These are phyloP conservation scores for Clohesyomyces aquaticus DNA, from an alignment of 495 filamentous ascomycete species.

Conservation along the genomic window DNA sequence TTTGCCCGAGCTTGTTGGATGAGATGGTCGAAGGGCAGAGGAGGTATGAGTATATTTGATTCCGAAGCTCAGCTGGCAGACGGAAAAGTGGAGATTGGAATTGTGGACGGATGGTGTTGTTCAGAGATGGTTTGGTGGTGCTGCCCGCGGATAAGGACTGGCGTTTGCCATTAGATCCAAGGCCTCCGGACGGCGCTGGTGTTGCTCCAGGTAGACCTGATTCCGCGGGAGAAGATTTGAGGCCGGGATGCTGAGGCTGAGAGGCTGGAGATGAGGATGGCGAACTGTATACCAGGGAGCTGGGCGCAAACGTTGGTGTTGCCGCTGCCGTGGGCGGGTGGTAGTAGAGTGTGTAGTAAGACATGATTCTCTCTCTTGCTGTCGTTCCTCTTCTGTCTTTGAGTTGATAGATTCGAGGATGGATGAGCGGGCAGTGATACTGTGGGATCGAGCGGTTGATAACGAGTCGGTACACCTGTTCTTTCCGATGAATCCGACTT, in stretches of 20 bases:
- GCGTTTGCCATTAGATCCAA: slow-evolving; percentile 4
- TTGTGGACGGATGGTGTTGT: background rate
- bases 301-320: too few species aligned
- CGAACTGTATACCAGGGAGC: slow-evolving; percentile 8
- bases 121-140: background rate
- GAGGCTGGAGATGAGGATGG: background rate
- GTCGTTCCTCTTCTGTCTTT: background rate
- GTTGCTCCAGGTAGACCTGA: slow-evolving; percentile 7
- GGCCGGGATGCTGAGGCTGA: slow-evolving; percentile 1
- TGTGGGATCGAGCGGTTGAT: background rate
- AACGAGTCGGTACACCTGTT: background rate
- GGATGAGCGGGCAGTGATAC: background rate
- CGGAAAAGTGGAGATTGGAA: slow-evolving; percentile 44
- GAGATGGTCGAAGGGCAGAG: slow-evolving; percentile 41
- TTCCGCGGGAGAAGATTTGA: background rate
- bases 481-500: background rate
- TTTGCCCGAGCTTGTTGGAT: background rate
- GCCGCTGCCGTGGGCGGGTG: slow-evolving; percentile 2
- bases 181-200: background rate
- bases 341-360: slow-evolving; percentile 13
- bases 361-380: slow-evolving; percentile 1
- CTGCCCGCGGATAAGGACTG: slow-evolving; percentile 1
- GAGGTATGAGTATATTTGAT: slow-evolving; percentile 54
- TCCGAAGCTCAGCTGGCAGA: slow-evolving; percentile 57
- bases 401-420: background rate